Evolutionary conservation across 495 filamentous ascomycete species (phyloP), one percentile per base, ranked within the genome.

Genomic region (Annulohypoxylon maeteangense): DNA sequence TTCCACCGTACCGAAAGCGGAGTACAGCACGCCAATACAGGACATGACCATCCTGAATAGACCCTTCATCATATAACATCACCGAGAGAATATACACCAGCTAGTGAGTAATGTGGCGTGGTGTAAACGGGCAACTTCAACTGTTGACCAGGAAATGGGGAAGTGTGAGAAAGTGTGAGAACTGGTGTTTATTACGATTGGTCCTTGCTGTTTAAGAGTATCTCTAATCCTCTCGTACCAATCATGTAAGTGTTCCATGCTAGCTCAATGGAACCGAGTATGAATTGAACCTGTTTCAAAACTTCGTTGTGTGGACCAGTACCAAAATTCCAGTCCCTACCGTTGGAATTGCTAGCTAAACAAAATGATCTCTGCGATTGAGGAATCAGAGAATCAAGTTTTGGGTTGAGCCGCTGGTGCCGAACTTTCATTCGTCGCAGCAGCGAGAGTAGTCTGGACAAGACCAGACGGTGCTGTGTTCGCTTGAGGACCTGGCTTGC

Each of bases 381-480:
- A 22, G 16, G 20, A 44, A 25, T 20, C 12, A 50, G 32, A 20
- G 20, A 57, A 51, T 71, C 53, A 74, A 1, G 67, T 38, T 27
- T 75, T 70, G 14, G 70, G 62, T 31, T 72, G 74, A 34, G 54
- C 31, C 14, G 61, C 55, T 12, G 67, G 61, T 2, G 60, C 47
- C 7, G 70, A 42, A 25, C 53, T 62, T 36, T 70, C 70, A 59
- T 62, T 66, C 11, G 73, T 55, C 4, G 75, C 70, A 8, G 75
- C 65, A 38, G 74, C 71, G 34, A 78, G 65, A 16, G 75, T 75
- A 12, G 68, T 74, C 53, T 78, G 75, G 1, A 65, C 73, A 12
- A 77, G 68, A 29, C 74, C 65, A 8, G 75, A 55, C 0, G 75
- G 57, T 6, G 65, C 58, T 11, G 70, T 42, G 25, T 67, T 71